Conservation (phyloP, 768 basidiomycete genomes). For the Collybia sordida region DNA sequence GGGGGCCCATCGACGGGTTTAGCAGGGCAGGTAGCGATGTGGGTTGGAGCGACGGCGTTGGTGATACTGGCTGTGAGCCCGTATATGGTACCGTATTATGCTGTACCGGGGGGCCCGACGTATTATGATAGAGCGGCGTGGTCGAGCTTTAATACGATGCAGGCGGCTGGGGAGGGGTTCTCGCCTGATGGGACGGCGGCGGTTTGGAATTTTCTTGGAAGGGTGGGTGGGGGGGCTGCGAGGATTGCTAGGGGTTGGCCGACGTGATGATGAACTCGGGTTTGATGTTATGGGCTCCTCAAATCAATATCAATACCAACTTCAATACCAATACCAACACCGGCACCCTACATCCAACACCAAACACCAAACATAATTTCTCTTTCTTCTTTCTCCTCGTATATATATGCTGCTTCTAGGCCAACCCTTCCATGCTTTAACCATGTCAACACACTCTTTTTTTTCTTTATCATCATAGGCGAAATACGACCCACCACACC, state of each 20-base stretch:
- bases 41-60: conserved; percentile 61
- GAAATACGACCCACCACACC: conserved; percentile 2
- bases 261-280: conserved; percentile 52
- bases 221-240: conserved; percentile 74
- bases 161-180: conserved; percentile 71
- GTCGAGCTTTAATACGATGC: conserved; percentile 76
- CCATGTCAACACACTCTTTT: conserved; percentile 2
- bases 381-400: conserved; percentile 1
- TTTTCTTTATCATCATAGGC: not conserved
- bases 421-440: not conserved
- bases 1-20: too few relatives aligned
- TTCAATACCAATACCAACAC: too few relatives aligned
- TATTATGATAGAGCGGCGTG: conserved; percentile 79
- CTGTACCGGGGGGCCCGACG: conserved; percentile 64
- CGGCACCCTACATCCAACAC: not conserved
- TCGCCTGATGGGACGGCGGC: conserved; percentile 54
- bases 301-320: not conserved
- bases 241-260: conserved; percentile 79
- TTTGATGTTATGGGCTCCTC: not conserved
- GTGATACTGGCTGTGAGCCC: conserved; percentile 63
- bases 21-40: conserved; percentile 51
- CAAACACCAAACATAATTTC: too few relatives aligned
- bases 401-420: not conserved
- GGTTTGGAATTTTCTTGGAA: conserved; percentile 69
- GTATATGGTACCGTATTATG: conserved; percentile 55